These are phyloP conservation scores for Yamadazyma sp. DNA, from an alignment of 1,139 yeast genomes.

Conservation along the genomic window DNA sequence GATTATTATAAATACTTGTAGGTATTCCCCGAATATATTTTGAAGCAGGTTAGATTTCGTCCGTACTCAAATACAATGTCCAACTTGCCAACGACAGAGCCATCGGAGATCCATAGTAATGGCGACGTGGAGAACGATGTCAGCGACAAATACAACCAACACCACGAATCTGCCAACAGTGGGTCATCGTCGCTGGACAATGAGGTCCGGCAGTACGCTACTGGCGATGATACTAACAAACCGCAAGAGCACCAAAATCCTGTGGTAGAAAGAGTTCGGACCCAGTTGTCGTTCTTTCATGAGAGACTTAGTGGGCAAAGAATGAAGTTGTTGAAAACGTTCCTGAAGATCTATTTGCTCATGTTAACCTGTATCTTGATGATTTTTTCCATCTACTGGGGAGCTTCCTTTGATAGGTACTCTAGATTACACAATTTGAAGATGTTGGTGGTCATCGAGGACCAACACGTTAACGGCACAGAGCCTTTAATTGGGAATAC, in stretches of 20 bases:
- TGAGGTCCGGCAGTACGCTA: slow-evolving; percentile 10
- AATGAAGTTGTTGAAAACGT: slow-evolving; percentile 16
- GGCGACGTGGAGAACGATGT: neutral
- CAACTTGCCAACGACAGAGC: too few species aligned
- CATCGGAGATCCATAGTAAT: neutral
- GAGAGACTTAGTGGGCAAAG: slow-evolving; percentile 23
- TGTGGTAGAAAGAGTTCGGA: slow-evolving; percentile 13
- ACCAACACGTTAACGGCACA: slow-evolving; percentile 27
- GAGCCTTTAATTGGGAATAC: slow-evolving; percentile 34
- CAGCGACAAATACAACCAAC: neutral
- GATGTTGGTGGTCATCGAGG: slow-evolving; percentile 44
- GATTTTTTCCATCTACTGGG: slow-evolving; percentile 45
- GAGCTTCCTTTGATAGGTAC: slow-evolving; percentile 34
- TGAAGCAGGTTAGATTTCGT: too few species aligned
- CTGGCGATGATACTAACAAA: slow-evolving; percentile 4
- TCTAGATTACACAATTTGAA: slow-evolving; percentile 30
- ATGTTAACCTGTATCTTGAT: slow-evolving; percentile 32
- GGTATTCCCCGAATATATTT: too few species aligned
- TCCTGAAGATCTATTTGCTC: slow-evolving; percentile 19
- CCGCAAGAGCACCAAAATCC: slow-evolving; percentile 10
- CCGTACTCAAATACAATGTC: too few species aligned
- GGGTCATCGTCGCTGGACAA: neutral
- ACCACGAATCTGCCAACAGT: neutral
- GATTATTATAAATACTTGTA: too few species aligned
- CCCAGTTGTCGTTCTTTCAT: slow-evolving; percentile 29